Evolutionary conservation across 768 basidiomycete species (phyloP), one percentile per base, ranked within the genome.

Genomic region (Gloeostereum incarnatum): DNA sequence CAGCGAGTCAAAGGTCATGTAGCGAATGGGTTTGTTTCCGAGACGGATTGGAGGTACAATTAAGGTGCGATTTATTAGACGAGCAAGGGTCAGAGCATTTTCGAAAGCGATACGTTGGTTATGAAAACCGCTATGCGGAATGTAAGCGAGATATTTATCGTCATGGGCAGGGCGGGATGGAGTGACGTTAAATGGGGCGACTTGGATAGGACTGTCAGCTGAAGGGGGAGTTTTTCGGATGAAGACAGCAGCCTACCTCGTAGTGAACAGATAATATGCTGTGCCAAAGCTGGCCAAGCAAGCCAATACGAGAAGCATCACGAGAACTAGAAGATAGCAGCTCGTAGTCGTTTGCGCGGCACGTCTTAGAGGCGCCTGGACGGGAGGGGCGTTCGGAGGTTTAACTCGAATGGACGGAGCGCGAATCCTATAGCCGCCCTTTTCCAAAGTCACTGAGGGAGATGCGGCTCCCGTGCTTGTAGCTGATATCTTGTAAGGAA

Each of bases 61-160:
- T 22, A 90, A 65, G 8, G 85, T 91, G 43, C 85, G 79, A 59
- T 81, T 78, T 42, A 87, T 70, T 21, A 81, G 53, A 42, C 59
- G 63, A 1, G 86, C 68, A 36, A 90, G 69, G n/a, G 79, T 63
- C 14, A 89, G 68, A 2, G 84, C 88, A 49, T 91, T 91, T 59
- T 90, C 84, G 43, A 91, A 70, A 13, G 84, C 79, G 46, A 91
- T 87, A 23, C 86, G 78, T 59, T 90, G 85, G 55, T 87, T 90
- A 57, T 90, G 84, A 46, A 85, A 81, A 3, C 85, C 83, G 45
- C 82, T 85, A 53, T 90, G 86, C 9, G 87, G 86, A 14, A 90
- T 65, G 54, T 86, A 90, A 14, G 83, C 66, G 14, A 91, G 57
- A 54, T 71, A 90, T 37, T 53, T 61, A 43, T 65, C 65, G 9